Evolutionary conservation across 139 green algal species (phyloP).

Genomic region (Coccomyxa sp.): DNA sequence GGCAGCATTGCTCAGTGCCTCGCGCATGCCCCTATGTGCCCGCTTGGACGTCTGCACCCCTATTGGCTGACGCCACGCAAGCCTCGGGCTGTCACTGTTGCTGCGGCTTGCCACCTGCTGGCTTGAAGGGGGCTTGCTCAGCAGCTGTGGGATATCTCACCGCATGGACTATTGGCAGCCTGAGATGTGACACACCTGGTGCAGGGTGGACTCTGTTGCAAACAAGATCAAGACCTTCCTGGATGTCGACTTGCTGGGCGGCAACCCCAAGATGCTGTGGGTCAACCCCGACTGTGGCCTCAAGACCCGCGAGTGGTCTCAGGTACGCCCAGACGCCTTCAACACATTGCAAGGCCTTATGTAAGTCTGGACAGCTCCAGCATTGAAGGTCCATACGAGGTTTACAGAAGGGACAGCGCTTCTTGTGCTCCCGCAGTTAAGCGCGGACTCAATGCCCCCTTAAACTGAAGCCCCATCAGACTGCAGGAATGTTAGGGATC

Average conservation of each 20-base stretch:
- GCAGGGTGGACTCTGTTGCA: constrained; percentile 54
- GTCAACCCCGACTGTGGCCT: constrained; percentile 88
- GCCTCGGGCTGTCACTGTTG: too few species aligned
- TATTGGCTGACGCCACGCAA: too few species aligned
- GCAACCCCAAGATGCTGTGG: constrained; percentile 58
- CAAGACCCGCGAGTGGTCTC: constrained; percentile 78
- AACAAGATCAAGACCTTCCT: constrained; percentile 66
- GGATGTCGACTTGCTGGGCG: constrained; percentile 50
- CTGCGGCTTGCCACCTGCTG: too few species aligned
- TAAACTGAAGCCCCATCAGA: not conserved
- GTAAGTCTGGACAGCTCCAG: not conserved
- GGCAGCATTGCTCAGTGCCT: too few species aligned
- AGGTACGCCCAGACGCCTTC: not conserved
- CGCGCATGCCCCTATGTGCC: too few species aligned
- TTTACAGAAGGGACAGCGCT: too few species aligned
- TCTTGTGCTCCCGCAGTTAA: not conserved
- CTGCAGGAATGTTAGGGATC: not conserved
- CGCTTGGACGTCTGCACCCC: too few species aligned
- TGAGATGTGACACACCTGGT: too few species aligned
- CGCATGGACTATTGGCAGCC: too few species aligned
- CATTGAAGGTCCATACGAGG: too few species aligned
- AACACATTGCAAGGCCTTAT: not conserved
- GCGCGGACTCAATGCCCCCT: not conserved
- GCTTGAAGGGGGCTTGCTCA: too few species aligned
- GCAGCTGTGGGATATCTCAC: too few species aligned